A percentile compares a stretch with the other conserved stretches of the same genome.
Evolutionary conservation across 2,329 filamentous ascomycete genomes (phyloP).

Genomic region (Tolypocladium inflatum): DNA sequence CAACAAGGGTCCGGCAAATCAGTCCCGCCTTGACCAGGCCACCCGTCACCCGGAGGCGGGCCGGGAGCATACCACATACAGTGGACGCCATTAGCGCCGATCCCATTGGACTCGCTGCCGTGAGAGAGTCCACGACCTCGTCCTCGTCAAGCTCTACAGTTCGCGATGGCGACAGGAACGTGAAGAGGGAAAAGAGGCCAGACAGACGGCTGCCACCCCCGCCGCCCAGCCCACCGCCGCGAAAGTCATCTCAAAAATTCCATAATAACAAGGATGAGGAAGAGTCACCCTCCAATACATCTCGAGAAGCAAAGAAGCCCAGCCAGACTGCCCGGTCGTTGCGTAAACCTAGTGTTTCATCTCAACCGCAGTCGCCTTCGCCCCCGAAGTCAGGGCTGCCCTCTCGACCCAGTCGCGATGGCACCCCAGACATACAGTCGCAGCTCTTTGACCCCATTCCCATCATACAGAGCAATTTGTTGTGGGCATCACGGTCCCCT

Average conservation of each 20-base stretch:
- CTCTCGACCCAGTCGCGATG: constrained; percentile 57
- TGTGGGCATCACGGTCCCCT: constrained; percentile 33
- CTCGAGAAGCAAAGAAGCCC: constrained; percentile 18
- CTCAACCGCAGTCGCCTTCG: constrained; percentile 14
- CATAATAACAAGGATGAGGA: constrained; percentile 25
- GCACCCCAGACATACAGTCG: constrained; percentile 51
- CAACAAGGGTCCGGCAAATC: constrained; percentile 37
- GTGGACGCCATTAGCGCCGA: constrained; percentile 35
- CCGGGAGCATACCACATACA: constrained; percentile 45
- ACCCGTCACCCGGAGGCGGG: constrained; percentile 48
- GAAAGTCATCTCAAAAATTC: constrained; percentile 52
- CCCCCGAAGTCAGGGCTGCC: constrained; percentile 35
- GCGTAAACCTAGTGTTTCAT: constrained; percentile 17
- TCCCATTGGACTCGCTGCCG: constrained; percentile 50
- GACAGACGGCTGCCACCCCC: constrained; percentile 33
- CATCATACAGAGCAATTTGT: constrained; percentile 54
- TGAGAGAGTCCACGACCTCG: constrained; percentile 61
- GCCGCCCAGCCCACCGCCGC: constrained; percentile 51
- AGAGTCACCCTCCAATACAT: constrained; percentile 28
- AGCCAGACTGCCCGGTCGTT: constrained; percentile 21
- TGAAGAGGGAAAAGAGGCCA: constrained; percentile 31
- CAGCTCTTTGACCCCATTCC: constrained; percentile 42
- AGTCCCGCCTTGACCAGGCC: constrained; percentile 49
- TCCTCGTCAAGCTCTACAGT: constrained; percentile 66
- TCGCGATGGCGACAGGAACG: constrained; percentile 35